Evolutionary conservation across 1,139 yeast species (phyloP).

Genomic region (Taphrina sp.): DNA sequence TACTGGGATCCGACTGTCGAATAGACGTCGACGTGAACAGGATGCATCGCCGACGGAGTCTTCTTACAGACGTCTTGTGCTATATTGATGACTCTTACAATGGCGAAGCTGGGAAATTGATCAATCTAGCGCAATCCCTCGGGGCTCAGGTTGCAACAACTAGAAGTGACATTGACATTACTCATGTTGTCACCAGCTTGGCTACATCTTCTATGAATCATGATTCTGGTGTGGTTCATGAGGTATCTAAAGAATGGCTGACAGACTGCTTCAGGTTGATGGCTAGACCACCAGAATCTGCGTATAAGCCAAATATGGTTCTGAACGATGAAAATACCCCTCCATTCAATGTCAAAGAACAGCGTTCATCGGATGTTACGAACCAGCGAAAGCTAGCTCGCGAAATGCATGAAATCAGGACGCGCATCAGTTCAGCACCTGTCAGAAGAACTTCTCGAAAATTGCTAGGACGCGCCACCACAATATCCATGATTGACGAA

Average conservation of each 20-base stretch:
- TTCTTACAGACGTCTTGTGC: constrained; percentile 1
- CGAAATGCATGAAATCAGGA: constrained; percentile 17
- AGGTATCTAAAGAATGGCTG: constrained; percentile 13
- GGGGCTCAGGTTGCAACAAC: background rate
- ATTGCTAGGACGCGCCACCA: constrained; percentile 14
- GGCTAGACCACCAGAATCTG: background rate
- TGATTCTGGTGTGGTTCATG: background rate
- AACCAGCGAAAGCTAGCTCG: background rate
- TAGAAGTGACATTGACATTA: background rate
- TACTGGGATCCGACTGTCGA: constrained; percentile 8
- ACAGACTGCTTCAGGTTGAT: background rate
- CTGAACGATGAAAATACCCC: constrained; percentile 9
- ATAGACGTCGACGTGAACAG: constrained; percentile 9
- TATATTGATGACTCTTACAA: background rate
- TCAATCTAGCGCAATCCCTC: background rate
- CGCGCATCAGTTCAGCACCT: constrained; percentile 9
- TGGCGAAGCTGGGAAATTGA: background rate
- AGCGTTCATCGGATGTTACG: background rate
- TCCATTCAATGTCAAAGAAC: background rate
- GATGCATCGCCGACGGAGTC: background rate
- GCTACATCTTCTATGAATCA: background rate
- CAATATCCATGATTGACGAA: background rate
- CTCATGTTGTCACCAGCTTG: background rate
- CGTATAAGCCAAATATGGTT: background rate
- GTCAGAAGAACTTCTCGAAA: constrained; percentile 12